Evolutionary conservation across 352 stramenopile genomes (phyloP).

Genomic region (Phytophthora hybrid): DNA sequence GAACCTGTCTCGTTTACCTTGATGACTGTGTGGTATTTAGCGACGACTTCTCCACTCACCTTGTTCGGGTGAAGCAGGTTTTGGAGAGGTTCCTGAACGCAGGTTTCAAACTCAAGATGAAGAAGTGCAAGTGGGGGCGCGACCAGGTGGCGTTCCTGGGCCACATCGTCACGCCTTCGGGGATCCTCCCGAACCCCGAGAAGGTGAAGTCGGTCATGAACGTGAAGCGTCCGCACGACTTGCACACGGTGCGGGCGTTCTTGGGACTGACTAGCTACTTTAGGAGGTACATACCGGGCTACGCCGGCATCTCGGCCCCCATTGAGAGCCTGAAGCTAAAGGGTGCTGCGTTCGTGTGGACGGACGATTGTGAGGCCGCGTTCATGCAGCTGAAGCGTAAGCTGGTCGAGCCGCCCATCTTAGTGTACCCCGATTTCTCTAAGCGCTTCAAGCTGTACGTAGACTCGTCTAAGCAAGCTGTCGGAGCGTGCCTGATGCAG

Average conservation of each 20-base stretch:
- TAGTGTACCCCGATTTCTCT: slow-evolving; percentile 3
- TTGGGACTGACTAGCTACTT: too few relatives aligned
- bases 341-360: neutral
- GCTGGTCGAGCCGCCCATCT: neutral
- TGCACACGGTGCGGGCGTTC: too few relatives aligned
- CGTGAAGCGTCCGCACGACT: too few relatives aligned
- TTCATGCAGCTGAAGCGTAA: slow-evolving; percentile 9
- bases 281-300: too few relatives aligned
- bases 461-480: neutral
- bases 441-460: slow-evolving; percentile 14
- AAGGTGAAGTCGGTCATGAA: slow-evolving; percentile 13
- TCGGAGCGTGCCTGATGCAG: slow-evolving; percentile 12
- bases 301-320: too few relatives aligned
- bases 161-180: too few relatives aligned
- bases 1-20: slow-evolving; percentile 7
- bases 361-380: slow-evolving; percentile 1
- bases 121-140: slow-evolving; percentile 14
- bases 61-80: neutral
- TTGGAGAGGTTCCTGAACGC: slow-evolving; percentile 1
- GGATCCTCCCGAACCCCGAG: slow-evolving; percentile 1
- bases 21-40: slow-evolving; percentile 14
- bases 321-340: neutral
- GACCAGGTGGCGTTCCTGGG: slow-evolving; percentile 8
- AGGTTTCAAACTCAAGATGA: slow-evolving; percentile 13
- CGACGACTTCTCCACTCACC: slow-evolving; percentile 3